Evolutionary conservation across 2,329 filamentous ascomycete species (phyloP), one percentile per base, ranked within the genome.

Genomic region (Kalmusia sp.): DNA sequence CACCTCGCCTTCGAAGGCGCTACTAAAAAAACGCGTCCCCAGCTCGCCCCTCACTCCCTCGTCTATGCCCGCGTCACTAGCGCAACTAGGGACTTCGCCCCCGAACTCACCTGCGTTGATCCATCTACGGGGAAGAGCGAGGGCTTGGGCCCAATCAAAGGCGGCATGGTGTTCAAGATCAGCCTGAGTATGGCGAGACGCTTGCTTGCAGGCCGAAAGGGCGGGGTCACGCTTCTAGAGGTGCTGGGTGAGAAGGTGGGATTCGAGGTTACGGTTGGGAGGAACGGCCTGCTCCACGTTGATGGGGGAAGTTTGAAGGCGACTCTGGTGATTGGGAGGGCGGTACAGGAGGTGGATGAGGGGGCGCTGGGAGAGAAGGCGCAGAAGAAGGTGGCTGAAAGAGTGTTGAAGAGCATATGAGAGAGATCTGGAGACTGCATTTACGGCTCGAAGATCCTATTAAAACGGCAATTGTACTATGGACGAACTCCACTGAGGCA

Each of bases 1-100:
- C 90, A 96, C 62, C 83, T 98, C 17, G 86, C 92, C n/a, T 99
- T 99, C 73, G 93, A 98, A 76, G 87, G 87, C 58, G 95, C 92
- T 15, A 92, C 89, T 38, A 95, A 93, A 75, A 98, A 98, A 78
- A 96, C 91, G 2, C 84, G 93, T 1, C 95, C 95, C 0, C 83
- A 91, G 59, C 84, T 98, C 37, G 79, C 82, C 24, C 69, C 85
- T 12, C 92, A 92, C 31, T 87, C 91, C 47, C 79, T 97, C 24
- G 91, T 98, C 30, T 98, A 98, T 77, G 93, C 93, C 31, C 89
- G 93, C 57, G 86, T 99, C 37, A 80, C 84, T 24, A 84, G 89
- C 34, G 88, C 90, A 15, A 62, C 63, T 34, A 65, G 62, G 40
- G 66, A 74, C 41, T 91, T 93, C 78, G 92, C 97, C 68, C 84